Evolutionary conservation across 176 grass and related monocot genomes (phyloP), one percentile per base, ranked within the genome.

Genomic region (Lolium rigidum): DNA sequence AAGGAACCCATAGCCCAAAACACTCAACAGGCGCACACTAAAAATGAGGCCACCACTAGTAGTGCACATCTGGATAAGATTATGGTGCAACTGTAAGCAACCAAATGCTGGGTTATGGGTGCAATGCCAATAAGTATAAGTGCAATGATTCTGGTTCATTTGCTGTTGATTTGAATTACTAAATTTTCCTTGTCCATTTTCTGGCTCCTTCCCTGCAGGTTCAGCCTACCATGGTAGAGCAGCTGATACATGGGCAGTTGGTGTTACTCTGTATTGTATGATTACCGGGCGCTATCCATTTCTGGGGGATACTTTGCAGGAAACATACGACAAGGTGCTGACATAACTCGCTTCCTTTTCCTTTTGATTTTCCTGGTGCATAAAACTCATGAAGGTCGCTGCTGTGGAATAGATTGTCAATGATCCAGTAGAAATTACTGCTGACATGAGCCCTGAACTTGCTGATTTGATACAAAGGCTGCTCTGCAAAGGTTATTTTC

Each of bases 251-350:
- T 98, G 90, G 92, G 93, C 93, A 52, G 91, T 95, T 37, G 96
- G 91, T 43, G 90, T 98, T 67, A 98, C 96, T 67, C 88, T 95
- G 22, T 92, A 98, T 76, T 94, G 91, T 72, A 98, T 75, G 47
- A 75, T 75, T 75, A 75, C 72, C 2, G 72, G 95, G 52, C 86
- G 85, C 10, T 95, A 95, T 89, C 96, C 91, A 83, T 98, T 98
- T 86, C 48, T 98, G 35, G 96, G 96, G 59, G 96, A 98, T 44
- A 87, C 90, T 2, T 84, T 94, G 61, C 88, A 90, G 54, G 93
- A 95, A 77, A 95, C 91, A 73, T 94, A 95, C 26, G 93, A 98
- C 70, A 95, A 95, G 96, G 96, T 95, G 38, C 4, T 59, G 47
- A 26, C 52, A 80, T 41, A 6, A 13, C 10, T 24, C 10, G 9